Base-by-base conservation (phyloP, 2,329 filamentous ascomycete species). In the Coleophoma eucalyptorum region DNA sequence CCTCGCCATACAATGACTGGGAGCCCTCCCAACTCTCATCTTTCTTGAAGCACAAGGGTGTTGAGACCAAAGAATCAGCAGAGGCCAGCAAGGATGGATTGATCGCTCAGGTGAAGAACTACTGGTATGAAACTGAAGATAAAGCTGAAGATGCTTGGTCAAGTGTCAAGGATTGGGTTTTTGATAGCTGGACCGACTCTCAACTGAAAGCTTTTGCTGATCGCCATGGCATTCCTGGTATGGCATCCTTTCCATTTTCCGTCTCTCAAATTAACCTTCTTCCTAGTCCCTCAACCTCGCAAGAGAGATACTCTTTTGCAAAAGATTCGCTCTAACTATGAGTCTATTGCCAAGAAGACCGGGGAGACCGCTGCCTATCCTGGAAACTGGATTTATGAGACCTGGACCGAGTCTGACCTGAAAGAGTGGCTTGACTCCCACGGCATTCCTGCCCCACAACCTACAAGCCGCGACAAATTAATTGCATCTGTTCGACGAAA, bases 171-270 rank as follows among this genome's bases (percentile, higher is more conserved):
- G 87, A 93, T 62, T 97, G 94, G 94, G 88, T 97, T 60, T 87
- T 97, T 64, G 90, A 97, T 67, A 80, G 50, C 49, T 55, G 55
- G 52, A 55, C 58, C 40, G 93, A 97, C 51, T 97, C 91, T 58
- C 87, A 95, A 68, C 79, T 99, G 59, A 97, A 97, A 78, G 75
- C 89, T 2, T 97, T 97, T 72, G 87, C 91, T 56, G 93, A 97
- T 69, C 87, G 87, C 68, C 82, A 97, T 69, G 81, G 81, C 56
- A 90, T 99, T 62, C 89, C 91, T 51, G 35, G 19, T 20, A 38
- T 10, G 19, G 8, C 34, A 33, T 7, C 31, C 12, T 8, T 13
- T 6, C 7, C 33, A 7, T 15, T 42, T 40, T 40, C 38, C 26
- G 3, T 48, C 40, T 18, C 12, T 20, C 11, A n/a, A 32, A 5